Base-by-base conservation (phyloP, 345 rosid species). In the Hypericum perforatum region DNA sequence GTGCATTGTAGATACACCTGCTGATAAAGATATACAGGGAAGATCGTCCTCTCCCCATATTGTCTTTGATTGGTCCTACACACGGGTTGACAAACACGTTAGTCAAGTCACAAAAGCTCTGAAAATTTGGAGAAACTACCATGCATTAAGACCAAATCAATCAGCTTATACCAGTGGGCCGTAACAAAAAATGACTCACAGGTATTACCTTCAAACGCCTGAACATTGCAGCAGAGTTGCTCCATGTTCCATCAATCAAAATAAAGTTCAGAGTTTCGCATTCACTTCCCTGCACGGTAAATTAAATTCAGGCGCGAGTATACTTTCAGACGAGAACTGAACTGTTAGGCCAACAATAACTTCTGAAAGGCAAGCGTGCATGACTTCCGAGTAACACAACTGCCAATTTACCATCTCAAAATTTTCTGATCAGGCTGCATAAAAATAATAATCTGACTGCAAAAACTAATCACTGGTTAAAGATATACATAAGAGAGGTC, bases 221-320 rank as follows among this genome's bases (percentile, higher is more conserved):
- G 77, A 85, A 77, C 98, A 85, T 88, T 53, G 98, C 95, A 51
- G 89, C 85, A 53, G 97, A 85, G 61, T 92, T 92, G 80, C 79
- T 92, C 97, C 98, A 92, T 37, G 98, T 88, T 39, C 98, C 96
- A 62, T 92, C 98, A 65, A 88, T 82, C 73, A 92, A 65, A 71
- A 85, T 61, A 60, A 88, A 81, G 71, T 92, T 75, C 60, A 83
- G 50, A 65, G 78, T 61, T 71, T 54, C 54, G 49, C 71, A 75
- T 70, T 60, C 74, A 48, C 68, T 68, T 44, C 36, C 52, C 87
- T 79, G 84, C 43, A 55, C 57, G 73, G 65, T 38, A 58, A 64
- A 65, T 8, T 14, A 46, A 1, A 71, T 61, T 49, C 57, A 54
- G 41, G 59, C 41, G 46, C 61, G 46, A 62, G 52, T 62, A 45